Evolutionary conservation across 2,329 filamentous ascomycete species (phyloP).

Genomic region (Ascochyta lentis): DNA sequence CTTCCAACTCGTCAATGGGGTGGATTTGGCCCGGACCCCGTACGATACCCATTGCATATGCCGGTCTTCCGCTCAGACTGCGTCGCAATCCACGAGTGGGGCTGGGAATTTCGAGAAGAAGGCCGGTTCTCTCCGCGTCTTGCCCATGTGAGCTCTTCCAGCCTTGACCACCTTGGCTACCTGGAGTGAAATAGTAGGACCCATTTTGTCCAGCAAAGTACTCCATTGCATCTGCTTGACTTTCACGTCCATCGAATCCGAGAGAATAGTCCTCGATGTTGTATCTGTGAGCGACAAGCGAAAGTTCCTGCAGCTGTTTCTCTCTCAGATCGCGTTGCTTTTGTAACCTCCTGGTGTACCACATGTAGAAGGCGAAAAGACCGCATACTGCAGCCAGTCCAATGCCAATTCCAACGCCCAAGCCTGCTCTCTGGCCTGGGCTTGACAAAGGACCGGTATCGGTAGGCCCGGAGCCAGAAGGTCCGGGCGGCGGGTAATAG

Average conservation of each 20-base stretch:
- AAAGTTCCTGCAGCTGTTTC: constrained; percentile 61
- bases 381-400: constrained; percentile 52
- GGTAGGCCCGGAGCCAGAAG: constrained; percentile 16
- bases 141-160: constrained; percentile 40
- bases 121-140: constrained; percentile 55
- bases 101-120: constrained; percentile 57
- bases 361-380: constrained; percentile 55
- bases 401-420: constrained; percentile 54
- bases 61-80: constrained; percentile 45
- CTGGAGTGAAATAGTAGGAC: constrained; percentile 37
- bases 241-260: constrained; percentile 46
- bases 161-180: constrained; percentile 34
- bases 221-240: constrained; percentile 50
- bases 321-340: constrained; percentile 56
- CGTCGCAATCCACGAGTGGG: constrained; percentile 57
- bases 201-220: constrained; percentile 34
- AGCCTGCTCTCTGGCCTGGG: constrained; percentile 54
- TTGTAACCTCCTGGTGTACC: constrained; percentile 53
- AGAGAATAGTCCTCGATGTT: constrained; percentile 47
- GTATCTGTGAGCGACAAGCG: constrained; percentile 58
- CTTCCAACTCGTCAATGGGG: constrained; percentile 68
- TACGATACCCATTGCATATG: constrained; percentile 58
- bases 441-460: constrained; percentile 49
- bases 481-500: constrained; percentile 59
- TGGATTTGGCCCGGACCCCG: constrained; percentile 64